These are phyloP conservation scores for Russula foetens DNA, from an alignment of 768 basidiomycete species.

Conservation along the genomic window DNA sequence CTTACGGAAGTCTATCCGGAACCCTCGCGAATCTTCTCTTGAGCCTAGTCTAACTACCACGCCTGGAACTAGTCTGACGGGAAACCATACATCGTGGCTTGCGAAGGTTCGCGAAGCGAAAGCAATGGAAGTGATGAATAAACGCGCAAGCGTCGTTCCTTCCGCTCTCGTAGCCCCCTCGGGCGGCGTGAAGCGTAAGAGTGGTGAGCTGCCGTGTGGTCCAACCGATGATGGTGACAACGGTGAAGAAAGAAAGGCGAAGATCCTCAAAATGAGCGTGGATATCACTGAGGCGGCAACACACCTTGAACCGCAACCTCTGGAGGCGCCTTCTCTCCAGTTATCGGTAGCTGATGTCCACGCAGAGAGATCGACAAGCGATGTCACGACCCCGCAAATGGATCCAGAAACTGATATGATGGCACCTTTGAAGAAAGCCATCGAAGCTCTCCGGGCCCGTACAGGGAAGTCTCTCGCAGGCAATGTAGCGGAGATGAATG, in stretches of 20 bases:
- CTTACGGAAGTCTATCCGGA: constrained; percentile 57
- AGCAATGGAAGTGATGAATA: constrained; percentile 25
- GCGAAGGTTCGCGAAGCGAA: constrained; percentile 71
- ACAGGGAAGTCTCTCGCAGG: constrained; percentile 57
- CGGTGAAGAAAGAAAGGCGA: constrained; percentile 33
- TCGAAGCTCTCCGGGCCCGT: constrained; percentile 56
- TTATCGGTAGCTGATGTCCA: not conserved
- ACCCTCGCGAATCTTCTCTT: constrained; percentile 36
- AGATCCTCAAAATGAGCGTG: constrained; percentile 40
- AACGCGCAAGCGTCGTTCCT: constrained; percentile 25
- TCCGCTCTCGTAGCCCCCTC: not conserved
- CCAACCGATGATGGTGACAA: not conserved
- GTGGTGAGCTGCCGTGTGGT: constrained; percentile 31
- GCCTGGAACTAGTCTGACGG: constrained; percentile 31
- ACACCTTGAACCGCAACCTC: not conserved
- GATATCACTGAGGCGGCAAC: constrained; percentile 9
- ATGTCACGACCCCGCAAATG: not conserved
- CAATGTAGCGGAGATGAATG: constrained; percentile 15
- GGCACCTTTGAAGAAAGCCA: constrained; percentile 60
- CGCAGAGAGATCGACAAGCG: constrained; percentile 2
- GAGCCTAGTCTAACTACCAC: constrained; percentile 25
- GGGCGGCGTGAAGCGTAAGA: constrained; percentile 51
- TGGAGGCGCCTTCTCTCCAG: not conserved
- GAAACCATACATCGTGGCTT: constrained; percentile 75
- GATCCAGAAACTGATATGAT: constrained; percentile 42